Base-by-base conservation (phyloP, 2,329 filamentous ascomycete genomes). In the Aureobasidium sp. region DNA sequence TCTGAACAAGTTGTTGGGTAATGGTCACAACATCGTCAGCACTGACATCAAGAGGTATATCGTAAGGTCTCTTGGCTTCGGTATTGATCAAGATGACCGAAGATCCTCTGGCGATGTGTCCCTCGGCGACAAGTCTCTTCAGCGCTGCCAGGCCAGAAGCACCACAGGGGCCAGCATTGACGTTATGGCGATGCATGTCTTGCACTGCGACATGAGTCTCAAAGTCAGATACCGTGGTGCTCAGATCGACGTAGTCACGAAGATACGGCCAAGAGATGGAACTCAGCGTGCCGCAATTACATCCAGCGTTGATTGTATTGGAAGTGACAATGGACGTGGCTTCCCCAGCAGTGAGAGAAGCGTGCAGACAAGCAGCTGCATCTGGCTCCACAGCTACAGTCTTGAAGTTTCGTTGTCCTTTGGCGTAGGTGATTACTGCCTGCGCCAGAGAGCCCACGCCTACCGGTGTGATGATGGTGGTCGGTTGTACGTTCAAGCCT, bases 361-460 rank as follows among this genome's bases (percentile, higher is more conserved):
- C 77, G 62, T 78, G 78, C 8, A 89, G 71, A 65, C 83, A 86
- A 0, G 84, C 80, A 34, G 82, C 88, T 0, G 82, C 84, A 20
- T 86, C 84, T 0, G 89, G 85, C 70, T 93, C 90, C 0, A 91
- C 89, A 0, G 85, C 77, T 2, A 91, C 68, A n/a, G 91, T 80
- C 3, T 67, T 62, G 9, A 48, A 17, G n/a, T 39, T 27, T 20
- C 42, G 9, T 29, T n/a, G 39, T 25, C 61, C 53, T 67, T 88
- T 90, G 76, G 80, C 91, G 69, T 89, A 84, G 36, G 78, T 76
- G 0, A 82, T 80, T 0, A 89, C 88, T 0, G 89, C 83, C 65
- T 91, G 86, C 0, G 86, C 87, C 62, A 90, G 81, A 5, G 85
- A 88, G 0, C 90, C 89, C 0, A 89, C 88, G 0, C 90, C 89